Base-by-base conservation (phyloP, 768 basidiomycete genomes). In the Hortiboletus flavorubellus region DNA sequence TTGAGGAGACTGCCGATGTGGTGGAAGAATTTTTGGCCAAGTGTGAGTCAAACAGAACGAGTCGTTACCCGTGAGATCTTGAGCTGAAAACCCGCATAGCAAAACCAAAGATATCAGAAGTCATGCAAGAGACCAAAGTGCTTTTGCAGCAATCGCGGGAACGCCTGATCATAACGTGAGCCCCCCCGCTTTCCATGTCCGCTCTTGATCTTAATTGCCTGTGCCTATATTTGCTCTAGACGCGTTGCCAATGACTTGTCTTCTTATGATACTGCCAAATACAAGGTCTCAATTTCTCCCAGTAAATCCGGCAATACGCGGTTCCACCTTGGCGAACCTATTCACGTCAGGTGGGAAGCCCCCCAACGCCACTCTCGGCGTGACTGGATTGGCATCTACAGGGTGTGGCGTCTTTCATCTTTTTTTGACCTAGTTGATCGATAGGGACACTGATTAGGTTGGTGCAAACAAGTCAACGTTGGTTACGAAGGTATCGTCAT, bases 301-400 rank as follows among this genome's bases (percentile, higher is more conserved):
- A 78, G 77, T 59, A 65, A 76, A 11, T 78, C 78, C 10, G 80
- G 82, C 7, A 63, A 75, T 8, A 75, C 76, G 26, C 80, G 82
- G 5, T 98, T 89, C 80, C 89, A 92, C 68, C 83, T 98, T 46
- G 97, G 97, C 34, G 92, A 98, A 68, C 86, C 90, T 2, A 93
- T 99, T 62, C 78, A 72, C 3, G 79, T 99, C 44, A 80, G 81
- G 45, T 98, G 95, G 95, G 83, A 85, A 60, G 95, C 91, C 1
- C 95, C 96, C 1, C 72, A 76, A 35, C 80, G 83, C 51, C 96
- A 98, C 67, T 95, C 94, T 12, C 80, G 91, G 12, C 84, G 85
- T 62, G 97, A 99, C 69, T 98, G 97, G 97, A 89, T 99, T 64
- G 97, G 95, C 14, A 82, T 98, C 26, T 93, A 93, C 67, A 80